Conservation (phyloP, 2,329 filamentous ascomycete genomes). For the Didymella pinodella region DNA sequence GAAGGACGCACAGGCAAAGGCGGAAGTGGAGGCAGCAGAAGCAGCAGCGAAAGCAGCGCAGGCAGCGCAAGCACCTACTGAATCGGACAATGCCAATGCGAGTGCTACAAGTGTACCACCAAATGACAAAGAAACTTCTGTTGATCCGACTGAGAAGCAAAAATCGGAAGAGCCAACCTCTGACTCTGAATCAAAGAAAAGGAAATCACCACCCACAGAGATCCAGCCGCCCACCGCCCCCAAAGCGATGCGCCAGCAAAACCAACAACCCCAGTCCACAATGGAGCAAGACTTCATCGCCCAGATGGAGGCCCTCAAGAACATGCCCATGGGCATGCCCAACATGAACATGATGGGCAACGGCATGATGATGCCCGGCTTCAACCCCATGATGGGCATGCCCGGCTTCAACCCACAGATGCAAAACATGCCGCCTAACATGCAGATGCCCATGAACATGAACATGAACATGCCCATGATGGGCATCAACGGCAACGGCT, state of each 20-base stretch:
- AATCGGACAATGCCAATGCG: slow-evolving; percentile 19
- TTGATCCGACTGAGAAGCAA: slow-evolving; percentile 17
- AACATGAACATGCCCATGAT: slow-evolving; percentile 25
- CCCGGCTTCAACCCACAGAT: slow-evolving; percentile 16
- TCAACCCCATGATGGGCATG: slow-evolving; percentile 45
- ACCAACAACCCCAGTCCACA: slow-evolving; percentile 41
- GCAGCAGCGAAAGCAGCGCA: slow-evolving; percentile 34
- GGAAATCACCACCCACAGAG: slow-evolving; percentile 76
- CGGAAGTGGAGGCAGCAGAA: slow-evolving; percentile 50
- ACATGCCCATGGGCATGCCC: slow-evolving; percentile 51
- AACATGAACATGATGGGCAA: slow-evolving; percentile 42
- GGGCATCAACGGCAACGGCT: slow-evolving; percentile 24
- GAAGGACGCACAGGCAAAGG: slow-evolving; percentile 51
- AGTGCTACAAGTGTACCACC: slow-evolving; percentile 24
- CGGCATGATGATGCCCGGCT: slow-evolving; percentile 49
- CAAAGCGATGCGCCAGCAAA: slow-evolving; percentile 54
- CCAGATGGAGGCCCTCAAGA: slow-evolving; percentile 56
- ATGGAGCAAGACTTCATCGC: slow-evolving; percentile 54
- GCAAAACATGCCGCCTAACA: slow-evolving; percentile 6
- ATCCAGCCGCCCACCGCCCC: slow-evolving; percentile 57
- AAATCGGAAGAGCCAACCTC: slow-evolving; percentile 40
- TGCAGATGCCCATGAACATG: slow-evolving; percentile 7
- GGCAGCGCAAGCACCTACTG: slow-evolving; percentile 30
- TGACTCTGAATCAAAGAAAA: slow-evolving; percentile 71
- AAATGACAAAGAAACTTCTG: slow-evolving; percentile 21